Percentiles rank a stretch among this genome's conserved stretches.
Evolutionary conservation across 2,329 filamentous ascomycete genomes (phyloP).

Genomic region (Apiospora koreana): DNA sequence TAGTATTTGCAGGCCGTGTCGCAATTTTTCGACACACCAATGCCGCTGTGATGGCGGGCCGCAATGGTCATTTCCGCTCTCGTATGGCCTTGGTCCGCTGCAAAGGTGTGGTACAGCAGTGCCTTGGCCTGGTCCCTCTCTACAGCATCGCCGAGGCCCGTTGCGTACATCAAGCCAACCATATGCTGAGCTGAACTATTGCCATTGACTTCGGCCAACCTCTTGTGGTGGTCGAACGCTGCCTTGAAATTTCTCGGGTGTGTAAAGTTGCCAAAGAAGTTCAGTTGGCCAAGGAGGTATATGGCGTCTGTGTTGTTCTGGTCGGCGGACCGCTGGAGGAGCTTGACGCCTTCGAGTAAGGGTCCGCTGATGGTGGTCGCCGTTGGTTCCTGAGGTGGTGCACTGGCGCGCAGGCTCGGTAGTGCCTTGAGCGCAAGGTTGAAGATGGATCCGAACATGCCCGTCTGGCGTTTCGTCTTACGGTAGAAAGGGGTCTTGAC

Average conservation of each 20-base stretch:
- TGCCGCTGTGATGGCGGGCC: constrained; percentile 81
- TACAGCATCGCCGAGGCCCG: constrained; percentile 80
- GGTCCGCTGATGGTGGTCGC: constrained; percentile 40
- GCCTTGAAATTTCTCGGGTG: constrained; percentile 78
- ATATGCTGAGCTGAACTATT: constrained; percentile 95
- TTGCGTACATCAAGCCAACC: constrained; percentile 94
- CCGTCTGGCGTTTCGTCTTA: constrained; percentile 44
- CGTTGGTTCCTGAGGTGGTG: constrained; percentile 43
- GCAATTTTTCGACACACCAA: constrained; percentile 84
- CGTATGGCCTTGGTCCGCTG: constrained; percentile 79
- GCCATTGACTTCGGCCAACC: constrained; percentile 73
- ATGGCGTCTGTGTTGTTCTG: constrained; percentile 78
- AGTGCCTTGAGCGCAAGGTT: constrained; percentile 49
- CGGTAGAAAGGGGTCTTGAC: constrained; percentile 47
- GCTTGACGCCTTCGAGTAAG: constrained; percentile 51
- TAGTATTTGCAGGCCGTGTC: constrained; percentile 86
- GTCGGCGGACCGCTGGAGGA: constrained; percentile 53
- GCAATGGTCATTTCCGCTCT: constrained; percentile 92
- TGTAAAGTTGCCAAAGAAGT: constrained; percentile 93
- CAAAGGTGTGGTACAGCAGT: constrained; percentile 91
- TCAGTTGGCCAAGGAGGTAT: constrained; percentile 88
- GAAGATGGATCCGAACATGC: constrained; percentile 44
- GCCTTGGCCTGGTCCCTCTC: constrained; percentile 87
- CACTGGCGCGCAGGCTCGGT: constrained; percentile 50
- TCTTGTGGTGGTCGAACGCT: constrained; percentile 80